phyloP scores from a whole-genome alignment of 441 rosid species.

The Gossypium aridum region DNA sequence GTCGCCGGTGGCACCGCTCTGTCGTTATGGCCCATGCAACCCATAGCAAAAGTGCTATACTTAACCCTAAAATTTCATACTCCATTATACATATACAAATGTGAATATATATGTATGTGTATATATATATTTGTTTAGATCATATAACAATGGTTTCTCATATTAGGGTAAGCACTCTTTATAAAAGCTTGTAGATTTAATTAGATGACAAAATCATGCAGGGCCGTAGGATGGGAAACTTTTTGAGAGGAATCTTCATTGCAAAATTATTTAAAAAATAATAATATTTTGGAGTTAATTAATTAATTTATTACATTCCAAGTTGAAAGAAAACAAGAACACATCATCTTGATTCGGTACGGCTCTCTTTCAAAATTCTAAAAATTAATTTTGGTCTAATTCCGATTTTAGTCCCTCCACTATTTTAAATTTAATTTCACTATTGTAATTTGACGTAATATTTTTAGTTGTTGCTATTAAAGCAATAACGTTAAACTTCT shows the following conservation, averaged over 20 bases:
- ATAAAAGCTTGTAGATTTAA: background rate
- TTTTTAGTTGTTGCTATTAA: too few species aligned
- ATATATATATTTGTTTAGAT: background rate
- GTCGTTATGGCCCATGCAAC: conserved; percentile 30
- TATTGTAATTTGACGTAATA: too few species aligned
- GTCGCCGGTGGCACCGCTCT: background rate
- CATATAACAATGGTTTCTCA: background rate
- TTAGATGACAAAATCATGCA: conserved; percentile 1
- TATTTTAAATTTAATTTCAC: too few species aligned
- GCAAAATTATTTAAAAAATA: background rate
- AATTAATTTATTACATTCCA: background rate
- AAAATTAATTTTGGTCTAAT: too few species aligned
- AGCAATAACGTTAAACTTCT: too few species aligned
- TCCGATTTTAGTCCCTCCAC: too few species aligned
- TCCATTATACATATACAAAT: conserved; percentile 20
- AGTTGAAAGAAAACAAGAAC: background rate
- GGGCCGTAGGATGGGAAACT: background rate
- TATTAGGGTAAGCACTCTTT: background rate
- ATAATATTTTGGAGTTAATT: background rate
- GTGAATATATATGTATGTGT: background rate
- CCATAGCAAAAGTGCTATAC: conserved; percentile 29
- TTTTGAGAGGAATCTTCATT: background rate
- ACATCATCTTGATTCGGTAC: background rate
- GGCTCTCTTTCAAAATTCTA: background rate
- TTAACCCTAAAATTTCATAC: conserved; percentile 22